These are phyloP conservation scores for Isoetes engelmannii DNA, from an alignment of 83 land plant species.

Conservation along the genomic window DNA sequence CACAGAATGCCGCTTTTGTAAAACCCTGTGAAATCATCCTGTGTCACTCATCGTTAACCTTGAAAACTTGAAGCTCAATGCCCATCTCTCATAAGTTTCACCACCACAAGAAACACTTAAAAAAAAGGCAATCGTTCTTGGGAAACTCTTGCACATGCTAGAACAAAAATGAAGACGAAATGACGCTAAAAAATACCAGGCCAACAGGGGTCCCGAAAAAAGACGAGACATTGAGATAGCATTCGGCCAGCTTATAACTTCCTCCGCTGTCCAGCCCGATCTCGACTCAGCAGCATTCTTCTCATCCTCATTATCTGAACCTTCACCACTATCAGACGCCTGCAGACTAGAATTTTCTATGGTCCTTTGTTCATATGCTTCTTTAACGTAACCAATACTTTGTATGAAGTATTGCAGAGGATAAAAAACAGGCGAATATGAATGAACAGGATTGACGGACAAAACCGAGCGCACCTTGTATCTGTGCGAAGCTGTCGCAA, in stretches of 20 bases:
- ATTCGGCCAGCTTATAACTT: slow-evolving; percentile 66
- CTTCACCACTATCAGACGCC: too few species aligned
- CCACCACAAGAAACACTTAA: not conserved
- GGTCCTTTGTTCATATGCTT: too few species aligned
- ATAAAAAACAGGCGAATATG: too few species aligned
- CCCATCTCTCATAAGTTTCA: not conserved
- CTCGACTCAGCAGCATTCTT: not conserved
- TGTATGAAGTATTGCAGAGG: too few species aligned
- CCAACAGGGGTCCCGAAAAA: slow-evolving; percentile 68
- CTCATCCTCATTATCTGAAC: not conserved
- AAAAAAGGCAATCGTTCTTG: not conserved
- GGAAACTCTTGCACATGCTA: not conserved
- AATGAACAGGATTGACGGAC: too few species aligned
- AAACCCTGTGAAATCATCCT: slow-evolving; percentile 78
- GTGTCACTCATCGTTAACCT: slow-evolving; percentile 8
- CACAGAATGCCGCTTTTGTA: slow-evolving; percentile 54
- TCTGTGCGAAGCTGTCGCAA: too few species aligned
- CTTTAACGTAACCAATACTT: too few species aligned
- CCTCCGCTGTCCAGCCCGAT: slow-evolving; percentile 17
- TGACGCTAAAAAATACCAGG: slow-evolving; percentile 36
- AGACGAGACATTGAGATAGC: slow-evolving; percentile 57
- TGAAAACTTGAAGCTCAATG: not conserved
- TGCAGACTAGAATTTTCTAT: too few species aligned
- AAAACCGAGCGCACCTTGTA: too few species aligned
- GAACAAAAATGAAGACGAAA: not conserved